Conservation (phyloP, 306 rosid genomes). For the Cajanus cajan region DNA sequence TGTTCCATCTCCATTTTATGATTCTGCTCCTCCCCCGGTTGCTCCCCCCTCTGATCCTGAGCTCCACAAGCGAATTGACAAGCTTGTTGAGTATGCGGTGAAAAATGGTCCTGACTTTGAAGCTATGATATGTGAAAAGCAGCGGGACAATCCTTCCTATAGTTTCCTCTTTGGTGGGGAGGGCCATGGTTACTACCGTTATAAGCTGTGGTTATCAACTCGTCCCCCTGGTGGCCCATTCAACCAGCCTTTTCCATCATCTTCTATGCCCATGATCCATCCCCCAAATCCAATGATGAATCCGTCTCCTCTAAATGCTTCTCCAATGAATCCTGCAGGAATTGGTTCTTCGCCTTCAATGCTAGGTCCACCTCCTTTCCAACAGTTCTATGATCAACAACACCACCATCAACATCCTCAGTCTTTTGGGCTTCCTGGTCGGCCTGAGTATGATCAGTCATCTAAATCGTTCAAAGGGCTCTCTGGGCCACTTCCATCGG, state of each 20-base stretch:
- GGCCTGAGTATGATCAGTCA: constrained; percentile 79
- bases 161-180: constrained; percentile 95
- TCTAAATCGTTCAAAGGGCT: constrained; percentile 75
- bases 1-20: constrained; percentile 60
- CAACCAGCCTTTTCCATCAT: constrained; percentile 60
- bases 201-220: constrained; percentile 77
- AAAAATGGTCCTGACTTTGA: constrained; percentile 97
- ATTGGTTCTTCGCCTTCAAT: constrained; percentile 54
- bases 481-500: constrained; percentile 89
- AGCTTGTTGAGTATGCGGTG: constrained; percentile 82
- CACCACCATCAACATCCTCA: constrained; percentile 77
- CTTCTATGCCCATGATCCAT: constrained; percentile 67
- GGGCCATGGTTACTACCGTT: constrained; percentile 80
- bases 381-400: constrained; percentile 64
- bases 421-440: constrained; percentile 69
- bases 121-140: constrained; percentile 93
- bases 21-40: constrained; percentile 65
- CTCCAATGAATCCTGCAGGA: constrained; percentile 60
- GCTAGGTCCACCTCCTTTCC: constrained; percentile 66
- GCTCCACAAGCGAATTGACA: constrained; percentile 90
- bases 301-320: constrained; percentile 58
- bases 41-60: constrained; percentile 87
- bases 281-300: constrained; percentile 83
- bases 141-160: constrained; percentile 88
- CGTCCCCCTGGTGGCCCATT: constrained; percentile 68